Percentiles rank a stretch among this genome's conserved stretches.
phyloP scores from a whole-genome alignment of 139 green algal genomes.

The Ulvella scutata region DNA sequence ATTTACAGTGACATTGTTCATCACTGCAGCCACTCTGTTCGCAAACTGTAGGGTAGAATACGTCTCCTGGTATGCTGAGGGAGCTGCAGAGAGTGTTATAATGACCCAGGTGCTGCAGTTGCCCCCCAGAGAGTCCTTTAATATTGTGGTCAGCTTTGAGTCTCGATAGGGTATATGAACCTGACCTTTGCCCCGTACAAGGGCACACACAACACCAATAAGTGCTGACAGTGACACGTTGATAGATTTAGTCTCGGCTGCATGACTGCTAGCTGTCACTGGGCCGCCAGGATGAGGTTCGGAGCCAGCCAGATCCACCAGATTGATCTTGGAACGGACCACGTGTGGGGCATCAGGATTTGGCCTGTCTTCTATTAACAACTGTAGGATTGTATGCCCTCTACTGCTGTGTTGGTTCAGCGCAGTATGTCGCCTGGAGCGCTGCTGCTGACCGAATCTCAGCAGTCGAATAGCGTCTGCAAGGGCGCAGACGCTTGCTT shows the following conservation, averaged over 20 bases:
- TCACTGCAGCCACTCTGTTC: not conserved
- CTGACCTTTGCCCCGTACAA: not conserved
- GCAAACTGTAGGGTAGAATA: not conserved
- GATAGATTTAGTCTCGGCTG: not conserved
- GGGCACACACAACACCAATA: not conserved
- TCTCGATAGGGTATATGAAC: not conserved
- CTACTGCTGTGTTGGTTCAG: not conserved
- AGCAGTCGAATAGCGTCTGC: not conserved
- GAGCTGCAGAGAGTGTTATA: not conserved
- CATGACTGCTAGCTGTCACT: not conserved
- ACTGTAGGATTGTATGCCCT: not conserved
- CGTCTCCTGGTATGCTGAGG: not conserved
- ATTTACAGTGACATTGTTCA: not conserved
- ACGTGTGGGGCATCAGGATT: not conserved
- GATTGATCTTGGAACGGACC: not conserved
- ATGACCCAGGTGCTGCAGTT: constrained; percentile 1
- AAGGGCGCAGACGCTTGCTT: not conserved
- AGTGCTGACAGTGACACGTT: not conserved
- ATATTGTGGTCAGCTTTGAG: not conserved
- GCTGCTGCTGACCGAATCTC: not conserved
- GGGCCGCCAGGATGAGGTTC: not conserved
- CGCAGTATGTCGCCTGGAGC: not conserved
- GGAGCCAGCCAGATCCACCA: not conserved
- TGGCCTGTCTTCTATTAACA: not conserved
- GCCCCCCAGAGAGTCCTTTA: not conserved